Evolutionary conservation across 2,329 filamentous ascomycete species (phyloP).

Genomic region (Aspergillus sp.): DNA sequence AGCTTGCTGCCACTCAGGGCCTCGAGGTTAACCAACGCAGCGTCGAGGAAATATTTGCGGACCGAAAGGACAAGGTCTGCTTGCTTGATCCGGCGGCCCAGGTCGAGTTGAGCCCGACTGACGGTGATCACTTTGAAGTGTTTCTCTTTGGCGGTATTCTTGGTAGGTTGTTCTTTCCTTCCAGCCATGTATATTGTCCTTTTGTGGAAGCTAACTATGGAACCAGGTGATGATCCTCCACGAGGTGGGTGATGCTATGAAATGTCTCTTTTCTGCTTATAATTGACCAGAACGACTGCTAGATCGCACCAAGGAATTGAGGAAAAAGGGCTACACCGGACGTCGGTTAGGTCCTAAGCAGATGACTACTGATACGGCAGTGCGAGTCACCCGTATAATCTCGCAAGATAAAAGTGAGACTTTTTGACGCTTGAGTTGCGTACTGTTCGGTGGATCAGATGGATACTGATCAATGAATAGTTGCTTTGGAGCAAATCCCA

Average conservation of each 20-base stretch:
- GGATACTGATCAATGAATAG: slow-evolving; percentile 38
- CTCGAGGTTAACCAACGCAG: slow-evolving; percentile 68
- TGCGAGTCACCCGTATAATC: slow-evolving; percentile 84
- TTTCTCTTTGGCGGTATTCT: slow-evolving; percentile 96
- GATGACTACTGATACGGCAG: slow-evolving; percentile 98
- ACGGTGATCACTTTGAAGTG: slow-evolving; percentile 75
- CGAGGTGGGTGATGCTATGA: slow-evolving; percentile 55
- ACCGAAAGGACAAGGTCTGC: slow-evolving; percentile 70
- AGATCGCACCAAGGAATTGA: slow-evolving; percentile 94
- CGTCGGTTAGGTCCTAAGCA: slow-evolving; percentile 84
- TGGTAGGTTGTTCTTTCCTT: slow-evolving; percentile 45
- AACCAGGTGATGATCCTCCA: slow-evolving; percentile 80
- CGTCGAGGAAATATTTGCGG: slow-evolving; percentile 73
- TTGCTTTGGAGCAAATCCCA: slow-evolving; percentile 67
- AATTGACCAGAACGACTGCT: slow-evolving; percentile 2
- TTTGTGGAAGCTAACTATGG: slow-evolving; percentile 3
- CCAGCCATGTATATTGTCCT: background rate
- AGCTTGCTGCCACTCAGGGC: slow-evolving; percentile 54
- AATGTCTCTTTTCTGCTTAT: background rate
- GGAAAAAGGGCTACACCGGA: slow-evolving; percentile 86
- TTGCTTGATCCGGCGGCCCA: slow-evolving; percentile 79
- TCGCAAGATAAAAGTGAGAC: slow-evolving; percentile 68
- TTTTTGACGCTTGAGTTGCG: background rate
- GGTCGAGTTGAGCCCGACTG: slow-evolving; percentile 74
- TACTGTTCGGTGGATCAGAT: too few species aligned